Base-by-base conservation (phyloP, 2,329 filamentous ascomycete genomes). In the Myriosclerotinia scirpicola region DNA sequence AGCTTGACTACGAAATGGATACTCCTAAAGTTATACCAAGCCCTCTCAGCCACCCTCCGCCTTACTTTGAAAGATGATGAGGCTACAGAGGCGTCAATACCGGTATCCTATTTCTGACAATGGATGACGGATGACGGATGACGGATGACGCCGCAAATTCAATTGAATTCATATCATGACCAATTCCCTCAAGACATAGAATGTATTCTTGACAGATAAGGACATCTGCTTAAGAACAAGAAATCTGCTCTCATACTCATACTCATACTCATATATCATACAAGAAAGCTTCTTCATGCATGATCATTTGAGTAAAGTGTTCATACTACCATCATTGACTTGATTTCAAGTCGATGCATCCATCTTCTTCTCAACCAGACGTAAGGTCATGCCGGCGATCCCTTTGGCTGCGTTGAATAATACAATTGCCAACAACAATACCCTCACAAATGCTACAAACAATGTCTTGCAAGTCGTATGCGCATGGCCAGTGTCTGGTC, bases 401-500 rank as follows among this genome's bases (percentile, higher is more conserved):
- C 68, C 73, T 67, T 70, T 74, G 61, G 70, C 72, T 64, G 71
- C 75, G 68, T 69, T 76, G 59, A 68, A 65, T 52, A 61, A 67
- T 52, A 54, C 61, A 40, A 65, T 65, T 66, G 67, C 70, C 44
- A 65, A 68, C 3, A 71, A 71, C 64, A 68, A 67, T 14, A 70
- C 71, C 14, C 59, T 15, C 66, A 63, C 69, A 20, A 72, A 71
- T 66, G 66, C 67, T n/a, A 71, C 72, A 20, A 64, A 26, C 65
- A 54, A 72, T 61, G 68, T 69, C 40, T 64, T 82, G 17, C 76
- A 82, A 42, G 84, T 86, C 2, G 76, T 86, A 14, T 87, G 84
- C 67, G 83, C 82, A 3, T 87, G 82, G 80, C 84, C 84, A 1
- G 78, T 86, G 2, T 84, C 80, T 20, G 83, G 83, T 0, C 84